Percentiles rank a stretch among this genome's conserved stretches.
Evolutionary conservation across 2,329 filamentous ascomycete genomes (phyloP).

Genomic region (Cercospora sp.): DNA sequence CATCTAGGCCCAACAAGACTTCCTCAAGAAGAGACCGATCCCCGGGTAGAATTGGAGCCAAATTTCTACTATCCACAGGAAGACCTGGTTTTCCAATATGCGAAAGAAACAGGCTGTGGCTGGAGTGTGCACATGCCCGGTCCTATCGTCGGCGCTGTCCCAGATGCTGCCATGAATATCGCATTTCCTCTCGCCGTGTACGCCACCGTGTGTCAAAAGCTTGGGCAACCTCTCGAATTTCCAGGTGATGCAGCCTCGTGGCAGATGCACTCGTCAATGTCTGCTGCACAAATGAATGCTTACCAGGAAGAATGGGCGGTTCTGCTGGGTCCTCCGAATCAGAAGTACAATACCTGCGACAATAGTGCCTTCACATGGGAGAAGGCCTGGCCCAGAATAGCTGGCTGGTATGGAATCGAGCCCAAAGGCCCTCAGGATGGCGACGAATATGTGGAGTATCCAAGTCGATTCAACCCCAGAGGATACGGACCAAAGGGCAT

Average conservation of each 20-base stretch:
- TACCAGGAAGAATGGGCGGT: constrained; percentile 55
- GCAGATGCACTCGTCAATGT: constrained; percentile 47
- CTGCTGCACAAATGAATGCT: constrained; percentile 50
- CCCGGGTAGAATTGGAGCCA: constrained; percentile 45
- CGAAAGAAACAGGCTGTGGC: constrained; percentile 39
- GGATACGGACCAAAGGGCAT: constrained; percentile 35
- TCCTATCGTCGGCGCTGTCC: constrained; percentile 52
- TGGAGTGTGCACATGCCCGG: constrained; percentile 54
- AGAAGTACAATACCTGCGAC: constrained; percentile 55
- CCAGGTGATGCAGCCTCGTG: constrained; percentile 49
- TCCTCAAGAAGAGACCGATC: constrained; percentile 52
- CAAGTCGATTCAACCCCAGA: constrained; percentile 31
- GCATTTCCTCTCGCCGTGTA: constrained; percentile 53
- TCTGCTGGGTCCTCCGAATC: constrained; percentile 43
- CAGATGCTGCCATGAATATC: constrained; percentile 54
- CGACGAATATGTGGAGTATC: constrained; percentile 29
- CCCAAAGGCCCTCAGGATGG: constrained; percentile 32
- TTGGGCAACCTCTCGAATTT: constrained; percentile 47
- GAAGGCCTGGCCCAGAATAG: constrained; percentile 52
- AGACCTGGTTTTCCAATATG: constrained; percentile 49
- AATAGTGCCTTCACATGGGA: constrained; percentile 52
- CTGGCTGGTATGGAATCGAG: constrained; percentile 47
- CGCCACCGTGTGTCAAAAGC: constrained; percentile 48
- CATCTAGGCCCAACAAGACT: constrained; percentile 50
- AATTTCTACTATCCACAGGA: constrained; percentile 61